Conservation (phyloP, 2,329 filamentous ascomycete genomes). For the Thermothelomyces thermophilus region DNA sequence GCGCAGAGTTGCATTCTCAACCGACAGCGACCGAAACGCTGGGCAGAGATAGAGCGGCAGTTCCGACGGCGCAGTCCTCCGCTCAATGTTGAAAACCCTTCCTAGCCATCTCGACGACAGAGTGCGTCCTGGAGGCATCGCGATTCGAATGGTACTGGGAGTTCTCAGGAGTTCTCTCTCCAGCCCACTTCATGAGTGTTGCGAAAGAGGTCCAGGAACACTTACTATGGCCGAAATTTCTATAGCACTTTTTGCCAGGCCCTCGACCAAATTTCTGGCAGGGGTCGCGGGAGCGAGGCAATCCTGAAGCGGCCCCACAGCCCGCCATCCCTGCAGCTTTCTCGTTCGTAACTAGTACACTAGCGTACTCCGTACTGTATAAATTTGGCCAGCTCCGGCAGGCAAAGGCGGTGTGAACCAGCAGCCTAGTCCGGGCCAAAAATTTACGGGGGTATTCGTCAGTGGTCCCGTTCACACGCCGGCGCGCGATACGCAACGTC, state of each 20-base stretch:
- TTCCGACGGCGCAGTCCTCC: constrained; percentile 14
- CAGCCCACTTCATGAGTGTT: not conserved
- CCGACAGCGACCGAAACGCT: constrained; percentile 18
- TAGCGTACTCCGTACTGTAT: not conserved
- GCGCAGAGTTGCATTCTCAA: not conserved
- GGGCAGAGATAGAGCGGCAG: constrained; percentile 26
- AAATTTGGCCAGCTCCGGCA: constrained; percentile 8
- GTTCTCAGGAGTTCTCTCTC: not conserved
- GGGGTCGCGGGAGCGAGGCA: constrained; percentile 13
- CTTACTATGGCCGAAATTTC: constrained; percentile 2
- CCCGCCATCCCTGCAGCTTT: no score
- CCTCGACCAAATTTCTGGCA: constrained; percentile 7
- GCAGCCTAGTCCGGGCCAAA: constrained; percentile 14
- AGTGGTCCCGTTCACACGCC: constrained; percentile 6
- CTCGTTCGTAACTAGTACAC: not conserved
- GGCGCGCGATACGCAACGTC: constrained; percentile 9
- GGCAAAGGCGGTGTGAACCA: constrained; percentile 22
- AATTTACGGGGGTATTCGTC: constrained; percentile 21
- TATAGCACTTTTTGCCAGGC: no score
- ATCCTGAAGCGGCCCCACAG: no score
- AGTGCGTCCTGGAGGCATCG: constrained; percentile 18
- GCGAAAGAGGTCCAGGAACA: not conserved
- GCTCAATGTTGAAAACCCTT: constrained; percentile 23
- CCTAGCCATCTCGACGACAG: constrained; percentile 23
- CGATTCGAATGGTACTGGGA: not conserved